Percentiles rank a stretch among this genome's conserved stretches.
Conservation (phyloP, 2,329 filamentous ascomycete species). For the Alternaria angustiovoidea region DNA sequence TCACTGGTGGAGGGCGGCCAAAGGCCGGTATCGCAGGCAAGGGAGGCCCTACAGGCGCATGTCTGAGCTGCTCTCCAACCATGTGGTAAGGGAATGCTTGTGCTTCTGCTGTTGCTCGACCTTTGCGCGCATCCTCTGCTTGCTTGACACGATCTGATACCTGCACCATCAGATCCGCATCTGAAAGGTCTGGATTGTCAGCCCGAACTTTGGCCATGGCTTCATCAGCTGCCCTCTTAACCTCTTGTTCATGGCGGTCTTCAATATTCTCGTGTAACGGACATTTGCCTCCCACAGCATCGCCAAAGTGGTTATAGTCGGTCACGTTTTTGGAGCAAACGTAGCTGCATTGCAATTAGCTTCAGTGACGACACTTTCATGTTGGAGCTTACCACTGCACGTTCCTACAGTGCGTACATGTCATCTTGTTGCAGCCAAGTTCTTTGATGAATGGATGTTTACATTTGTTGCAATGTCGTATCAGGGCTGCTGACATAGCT, state of each 20-base stretch:
- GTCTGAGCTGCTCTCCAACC: conserved; percentile 26
- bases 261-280: conserved; percentile 71
- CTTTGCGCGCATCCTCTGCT: conserved; percentile 38
- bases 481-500: conserved; percentile 81
- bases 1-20: background rate
- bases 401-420: conserved; percentile 67
- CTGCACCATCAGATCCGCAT: conserved; percentile 64
- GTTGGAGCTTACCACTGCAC: conserved; percentile 61
- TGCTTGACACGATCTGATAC: conserved; percentile 63
- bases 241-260: conserved; percentile 69
- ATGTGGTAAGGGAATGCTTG: conserved; percentile 35
- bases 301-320: conserved; percentile 75
- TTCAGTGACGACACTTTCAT: background rate
- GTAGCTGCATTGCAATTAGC: conserved; percentile 60
- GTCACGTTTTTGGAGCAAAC: conserved; percentile 72
- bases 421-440: conserved; percentile 84
- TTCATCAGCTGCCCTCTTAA: conserved; percentile 67
- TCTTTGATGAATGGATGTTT: conserved; percentile 81
- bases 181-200: conserved; percentile 68
- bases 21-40: conserved; percentile 1
- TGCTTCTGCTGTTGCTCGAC: conserved; percentile 20
- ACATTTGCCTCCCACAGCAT: conserved; percentile 60
- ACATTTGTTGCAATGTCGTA: conserved; percentile 77
- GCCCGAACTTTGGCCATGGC: conserved; percentile 64
- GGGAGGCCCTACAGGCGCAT: conserved; percentile 1